Base-by-base conservation (phyloP, 805 yeast species). In the Kodamaea laetipori region DNA sequence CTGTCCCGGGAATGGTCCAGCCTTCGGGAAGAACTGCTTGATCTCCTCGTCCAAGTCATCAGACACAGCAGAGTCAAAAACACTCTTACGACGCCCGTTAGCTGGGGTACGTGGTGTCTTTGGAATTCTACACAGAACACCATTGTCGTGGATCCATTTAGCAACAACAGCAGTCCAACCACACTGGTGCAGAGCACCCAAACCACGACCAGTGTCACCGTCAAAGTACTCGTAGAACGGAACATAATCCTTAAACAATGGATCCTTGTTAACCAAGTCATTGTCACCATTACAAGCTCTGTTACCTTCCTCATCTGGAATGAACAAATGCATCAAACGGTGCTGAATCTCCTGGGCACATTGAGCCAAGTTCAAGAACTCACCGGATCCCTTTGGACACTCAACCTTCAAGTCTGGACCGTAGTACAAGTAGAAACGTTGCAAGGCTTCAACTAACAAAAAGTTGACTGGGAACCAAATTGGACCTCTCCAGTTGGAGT, bases 161-260 rank as follows among this genome's bases (percentile, higher is more conserved):
- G 96, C 95, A 41, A 89, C 94, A 36, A 90, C 74, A 0, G 95
- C 90, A 1, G 97, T 90, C 97, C 97, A 90, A 9, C 97, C 97
- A 73, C 90, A 84, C 68, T 90, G 97, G 69, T 90, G 96, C 41
- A 90, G 82, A 1, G 96, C 89, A 25, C 97, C 97, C 45, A 90
- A 67, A 4, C 97, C 97, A 53, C 96, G 78, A 30, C 97, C 97
- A 2, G 94, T 85, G 60, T 90, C 97, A 52, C 95, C 96, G 57
- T 90, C 95, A 61, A 90, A 90, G 61, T 84, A 90, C 69, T 90
- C 97, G 60, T 80, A 86, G 60, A 87, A 90, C 49, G 86, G 83
- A 33, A 87, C 77, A 50, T 78, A 77, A 48, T 89, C 95, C 55
- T 77, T 78, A 71, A 88, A 90, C 60, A 78, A 60, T 41, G 80